Conservation (phyloP, 352 stramenopile genomes). For the Halophytophthora polymorphica region DNA sequence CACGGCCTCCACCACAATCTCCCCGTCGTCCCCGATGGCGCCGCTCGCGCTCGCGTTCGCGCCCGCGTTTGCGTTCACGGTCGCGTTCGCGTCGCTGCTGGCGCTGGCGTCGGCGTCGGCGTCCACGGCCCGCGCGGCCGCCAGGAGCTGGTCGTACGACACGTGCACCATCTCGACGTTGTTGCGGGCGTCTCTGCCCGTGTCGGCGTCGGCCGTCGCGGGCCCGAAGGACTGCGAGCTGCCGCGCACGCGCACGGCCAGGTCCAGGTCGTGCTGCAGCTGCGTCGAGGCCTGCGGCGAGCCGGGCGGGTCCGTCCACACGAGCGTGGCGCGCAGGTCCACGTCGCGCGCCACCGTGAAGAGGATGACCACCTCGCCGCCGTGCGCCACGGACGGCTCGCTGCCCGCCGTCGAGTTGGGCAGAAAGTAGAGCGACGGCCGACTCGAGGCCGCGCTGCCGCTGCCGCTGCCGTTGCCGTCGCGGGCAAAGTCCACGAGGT, state of each 20-base stretch:
- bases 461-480: conserved; percentile 11
- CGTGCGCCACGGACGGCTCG: conserved; percentile 51
- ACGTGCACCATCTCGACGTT: conserved; percentile 86
- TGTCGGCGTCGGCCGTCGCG: conserved; percentile 46
- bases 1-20: conserved; percentile 72
- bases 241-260: conserved; percentile 58
- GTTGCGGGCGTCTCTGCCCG: conserved; percentile 67
- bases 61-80: conserved; percentile 13
- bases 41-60: neutral
- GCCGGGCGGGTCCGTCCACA: conserved; percentile 68
- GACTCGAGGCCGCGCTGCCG: conserved; percentile 24
- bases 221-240: conserved; percentile 53
- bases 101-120: conserved; percentile 18
- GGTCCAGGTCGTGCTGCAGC: conserved; percentile 71
- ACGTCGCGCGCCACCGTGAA: conserved; percentile 50
- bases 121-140: conserved; percentile 26
- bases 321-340: conserved; percentile 64
- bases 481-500: conserved; percentile 48
- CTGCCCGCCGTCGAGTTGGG: conserved; percentile 43
- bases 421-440: conserved; percentile 67
- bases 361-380: conserved; percentile 42
- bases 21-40: conserved; percentile 37
- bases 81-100: conserved; percentile 15
- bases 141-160: conserved; percentile 57
- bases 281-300: conserved; percentile 44